phyloP scores from a whole-genome alignment of 805 yeast species.

The Myxozyma mucilagina region DNA sequence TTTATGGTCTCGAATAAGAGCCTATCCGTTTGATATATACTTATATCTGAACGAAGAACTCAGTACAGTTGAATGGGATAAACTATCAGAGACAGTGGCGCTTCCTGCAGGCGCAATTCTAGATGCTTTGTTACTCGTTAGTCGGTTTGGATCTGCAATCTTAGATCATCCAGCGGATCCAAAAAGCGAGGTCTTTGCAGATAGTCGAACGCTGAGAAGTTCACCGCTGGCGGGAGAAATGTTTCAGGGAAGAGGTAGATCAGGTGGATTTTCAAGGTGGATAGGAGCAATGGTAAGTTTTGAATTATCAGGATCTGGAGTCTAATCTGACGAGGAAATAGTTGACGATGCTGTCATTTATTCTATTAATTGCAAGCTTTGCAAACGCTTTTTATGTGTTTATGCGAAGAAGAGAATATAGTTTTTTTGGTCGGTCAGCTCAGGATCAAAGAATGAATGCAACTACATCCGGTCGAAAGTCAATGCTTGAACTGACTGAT shows the following conservation, averaged over 20 bases:
- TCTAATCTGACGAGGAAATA: not conserved
- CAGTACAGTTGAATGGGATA: slow-evolving; percentile 27
- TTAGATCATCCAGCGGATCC: not conserved
- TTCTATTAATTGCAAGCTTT: slow-evolving; percentile 13
- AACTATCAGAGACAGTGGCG: slow-evolving; percentile 18
- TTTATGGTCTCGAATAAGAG: slow-evolving; percentile 21
- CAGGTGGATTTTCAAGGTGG: slow-evolving; percentile 10
- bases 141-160: slow-evolving; percentile 11
- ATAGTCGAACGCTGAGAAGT: slow-evolving; percentile 4
- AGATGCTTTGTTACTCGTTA: slow-evolving; percentile 17
- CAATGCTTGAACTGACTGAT: not conserved
- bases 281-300: slow-evolving; percentile 9
- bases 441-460: slow-evolving; percentile 13
- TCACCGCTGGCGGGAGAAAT: slow-evolving; percentile 20
- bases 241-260: slow-evolving; percentile 1
- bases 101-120: slow-evolving; percentile 18
- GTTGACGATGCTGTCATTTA: slow-evolving; percentile 19
- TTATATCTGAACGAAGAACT: slow-evolving; percentile 23
- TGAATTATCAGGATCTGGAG: not conserved
- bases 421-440: slow-evolving; percentile 21
- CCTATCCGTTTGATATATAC: slow-evolving; percentile 25
- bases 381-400: slow-evolving; percentile 21
- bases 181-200: slow-evolving; percentile 10
- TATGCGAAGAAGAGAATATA: slow-evolving; percentile 18
- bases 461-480: not conserved